Evolutionary conservation across 768 basidiomycete genomes (phyloP), one percentile per base, ranked within the genome.

Genomic region (Favolaschia claudopus): DNA sequence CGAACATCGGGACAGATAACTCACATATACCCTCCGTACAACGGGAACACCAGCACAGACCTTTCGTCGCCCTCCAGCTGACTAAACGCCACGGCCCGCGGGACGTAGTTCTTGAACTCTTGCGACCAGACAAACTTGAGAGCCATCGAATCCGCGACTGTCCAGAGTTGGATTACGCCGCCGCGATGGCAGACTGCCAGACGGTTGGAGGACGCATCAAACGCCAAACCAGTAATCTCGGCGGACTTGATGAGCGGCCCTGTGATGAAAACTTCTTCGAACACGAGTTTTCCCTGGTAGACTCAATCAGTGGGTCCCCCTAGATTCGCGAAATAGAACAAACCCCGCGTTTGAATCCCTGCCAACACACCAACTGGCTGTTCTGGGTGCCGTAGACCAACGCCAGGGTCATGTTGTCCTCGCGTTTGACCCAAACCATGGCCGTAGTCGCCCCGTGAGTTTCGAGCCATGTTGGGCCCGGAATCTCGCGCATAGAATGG

Each of bases 141-240:
- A 6, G 36, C 42, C 55, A 59, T 56, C 13, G 28, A 17, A 0
- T 33, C 12, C 17, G 55, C 63, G 7, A 62, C 28, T 8, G 43
- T 7, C 29, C 49, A 58, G 31, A 67, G 15, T 17, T 61, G 60
- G 45, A 67, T 40, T 7, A 64, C 31, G 15, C 29, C 46, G 20
- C 47, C 44, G 2, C 56, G 56, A 28, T 62, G 62, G 43, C 56
- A 58, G 10, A 50, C 28, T 6, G 60, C 53, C n/a, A 67, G 63
- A 32, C 53, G 56, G 34, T 48, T 60, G 22, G 58, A 47, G 17
- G 40, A n/a, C 8, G 63, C 31, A 19, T 67, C 63, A 33, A 58
- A 67, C 5, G 50, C 59, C 5, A 67, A 38, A 4, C 55, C 66
- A 0, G 63, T 64, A 1, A 67, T 54, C 48, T 67, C 63, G 12